Evolutionary conservation across 2,329 filamentous ascomycete genomes (phyloP).

Genomic region (Paecilomyces sp.): DNA sequence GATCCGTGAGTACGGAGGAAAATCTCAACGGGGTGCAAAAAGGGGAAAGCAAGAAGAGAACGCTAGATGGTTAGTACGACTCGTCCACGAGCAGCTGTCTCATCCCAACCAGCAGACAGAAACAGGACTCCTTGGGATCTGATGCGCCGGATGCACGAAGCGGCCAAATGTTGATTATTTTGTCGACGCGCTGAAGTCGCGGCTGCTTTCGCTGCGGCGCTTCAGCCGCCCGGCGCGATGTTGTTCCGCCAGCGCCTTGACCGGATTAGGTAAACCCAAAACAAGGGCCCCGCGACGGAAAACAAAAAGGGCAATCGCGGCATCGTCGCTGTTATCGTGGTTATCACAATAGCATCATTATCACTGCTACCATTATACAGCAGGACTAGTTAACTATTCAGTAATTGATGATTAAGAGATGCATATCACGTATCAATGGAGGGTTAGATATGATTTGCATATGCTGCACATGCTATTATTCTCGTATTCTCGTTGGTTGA

Average conservation of each 20-base stretch:
- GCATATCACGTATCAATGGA: too few relatives aligned
- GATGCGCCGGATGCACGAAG: not conserved
- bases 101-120: not conserved
- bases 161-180: not conserved
- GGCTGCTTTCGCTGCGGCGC: conserved; percentile 5
- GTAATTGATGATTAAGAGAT: too few relatives aligned
- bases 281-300: conserved; percentile 14
- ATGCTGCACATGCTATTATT: too few relatives aligned
- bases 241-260: conserved; percentile 16
- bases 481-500: too few relatives aligned
- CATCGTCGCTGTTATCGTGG: not conserved
- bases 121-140: not conserved
- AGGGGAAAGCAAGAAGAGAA: not conserved
- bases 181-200: conserved; percentile 10
- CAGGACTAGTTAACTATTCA: too few relatives aligned
- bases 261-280: conserved; percentile 24
- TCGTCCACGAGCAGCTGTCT: not conserved
- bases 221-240: conserved; percentile 17
- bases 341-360: too few relatives aligned
- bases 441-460: too few relatives aligned
- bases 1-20: not conserved
- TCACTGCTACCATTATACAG: too few relatives aligned
- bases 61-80: not conserved
- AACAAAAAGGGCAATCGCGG: not conserved
- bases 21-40: conserved; percentile 1